Percentiles rank a stretch among this genome's conserved stretches.
Conservation (phyloP, 1,139 yeast species). For the Magnusiomyces fungicola region DNA sequence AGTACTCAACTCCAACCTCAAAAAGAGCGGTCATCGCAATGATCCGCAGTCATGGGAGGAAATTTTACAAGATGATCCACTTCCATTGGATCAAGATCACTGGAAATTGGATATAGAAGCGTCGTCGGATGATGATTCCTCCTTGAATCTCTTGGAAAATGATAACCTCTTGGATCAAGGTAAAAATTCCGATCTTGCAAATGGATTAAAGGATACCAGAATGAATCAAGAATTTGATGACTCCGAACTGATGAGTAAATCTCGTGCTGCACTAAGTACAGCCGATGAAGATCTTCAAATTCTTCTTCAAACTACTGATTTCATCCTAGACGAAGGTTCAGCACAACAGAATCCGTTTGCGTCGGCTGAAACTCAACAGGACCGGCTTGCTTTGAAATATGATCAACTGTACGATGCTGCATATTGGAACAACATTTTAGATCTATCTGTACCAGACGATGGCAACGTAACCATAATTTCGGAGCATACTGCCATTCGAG, state of each 20-base stretch:
- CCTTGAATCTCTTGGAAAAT: too few species aligned
- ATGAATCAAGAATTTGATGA: too few species aligned
- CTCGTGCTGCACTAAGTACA: neutral
- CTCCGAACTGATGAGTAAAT: too few species aligned
- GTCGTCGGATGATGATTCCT: neutral
- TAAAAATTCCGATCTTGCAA: too few species aligned
- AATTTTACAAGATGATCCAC: conserved; percentile 3
- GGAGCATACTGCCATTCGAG: neutral
- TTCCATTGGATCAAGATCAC: conserved; percentile 2
- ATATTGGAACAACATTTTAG: neutral
- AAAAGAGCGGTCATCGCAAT: too few species aligned
- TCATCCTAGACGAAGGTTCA: too few species aligned
- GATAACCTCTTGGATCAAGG: too few species aligned
- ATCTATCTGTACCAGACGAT: neutral
- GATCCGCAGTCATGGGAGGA: neutral
- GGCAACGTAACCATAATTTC: neutral
- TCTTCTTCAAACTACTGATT: neutral
- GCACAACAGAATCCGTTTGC: too few species aligned
- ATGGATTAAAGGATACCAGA: too few species aligned
- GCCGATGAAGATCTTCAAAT: neutral
- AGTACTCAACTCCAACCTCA: neutral
- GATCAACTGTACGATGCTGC: conserved; percentile 1
- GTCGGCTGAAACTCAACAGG: neutral
- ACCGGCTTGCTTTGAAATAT: neutral
- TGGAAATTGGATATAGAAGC: conserved; percentile 3